Conservation (phyloP, 208 protist genomes). For the Eutreptiella sp. region DNA sequence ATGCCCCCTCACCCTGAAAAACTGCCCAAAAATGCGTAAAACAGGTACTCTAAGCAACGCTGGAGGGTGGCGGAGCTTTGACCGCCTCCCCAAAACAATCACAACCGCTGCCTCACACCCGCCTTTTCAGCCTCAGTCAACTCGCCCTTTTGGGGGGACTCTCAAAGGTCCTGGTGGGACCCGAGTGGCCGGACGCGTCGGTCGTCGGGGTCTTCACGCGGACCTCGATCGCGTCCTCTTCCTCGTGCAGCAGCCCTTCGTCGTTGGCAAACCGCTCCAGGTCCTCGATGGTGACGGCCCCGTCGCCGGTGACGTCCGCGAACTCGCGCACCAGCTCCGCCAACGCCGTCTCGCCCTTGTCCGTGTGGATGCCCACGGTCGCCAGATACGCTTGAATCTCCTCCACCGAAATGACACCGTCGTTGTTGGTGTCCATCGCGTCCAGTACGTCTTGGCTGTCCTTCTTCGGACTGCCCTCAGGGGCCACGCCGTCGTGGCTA, state of each 20-base stretch:
- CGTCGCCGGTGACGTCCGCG: conserved; percentile 2
- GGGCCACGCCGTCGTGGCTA: no score
- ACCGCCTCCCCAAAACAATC: no score
- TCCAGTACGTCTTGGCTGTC: no score
- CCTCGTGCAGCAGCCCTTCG: not conserved
- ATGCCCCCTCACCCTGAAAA: no score
- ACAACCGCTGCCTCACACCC: no score
- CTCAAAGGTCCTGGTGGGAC: no score
- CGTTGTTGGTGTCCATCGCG: not conserved
- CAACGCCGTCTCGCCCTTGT: conserved; percentile 1
- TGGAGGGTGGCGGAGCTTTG: no score
- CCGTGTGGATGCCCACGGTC: not conserved
- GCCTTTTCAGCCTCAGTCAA: no score
- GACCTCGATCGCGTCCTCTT: conserved; percentile 3
- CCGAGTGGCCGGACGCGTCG: not conserved
- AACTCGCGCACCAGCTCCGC: conserved; percentile 10
- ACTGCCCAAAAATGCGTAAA: no score
- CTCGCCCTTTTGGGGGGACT: no score
- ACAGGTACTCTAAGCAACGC: no score
- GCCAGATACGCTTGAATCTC: conserved; percentile 6
- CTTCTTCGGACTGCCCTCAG: no score
- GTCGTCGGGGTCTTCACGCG: not conserved
- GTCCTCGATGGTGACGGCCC: not conserved
- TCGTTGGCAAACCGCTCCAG: conserved; percentile 2
- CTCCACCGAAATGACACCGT: conserved; percentile 1